Evolutionary conservation across 2,329 filamentous ascomycete species (phyloP).

Genomic region (Thielaviopsis ethacetica): DNA sequence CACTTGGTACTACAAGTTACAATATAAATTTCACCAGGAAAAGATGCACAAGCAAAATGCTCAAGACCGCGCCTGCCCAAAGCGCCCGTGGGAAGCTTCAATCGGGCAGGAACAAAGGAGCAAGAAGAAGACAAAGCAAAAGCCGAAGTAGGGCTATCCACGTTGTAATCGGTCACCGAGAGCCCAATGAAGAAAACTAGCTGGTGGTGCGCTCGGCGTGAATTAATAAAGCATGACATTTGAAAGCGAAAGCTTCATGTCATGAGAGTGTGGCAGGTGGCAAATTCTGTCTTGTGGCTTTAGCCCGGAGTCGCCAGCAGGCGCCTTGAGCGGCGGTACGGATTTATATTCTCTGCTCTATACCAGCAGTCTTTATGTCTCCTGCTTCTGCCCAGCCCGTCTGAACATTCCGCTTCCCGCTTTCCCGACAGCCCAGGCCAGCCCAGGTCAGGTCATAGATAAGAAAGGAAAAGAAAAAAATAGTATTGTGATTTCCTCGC

Average conservation of each 20-base stretch:
- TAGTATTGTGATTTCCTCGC: not conserved
- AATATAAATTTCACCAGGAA: too few species aligned
- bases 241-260: too few species aligned
- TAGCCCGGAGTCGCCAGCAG: not conserved
- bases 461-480: too few species aligned
- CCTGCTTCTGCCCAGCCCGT: not conserved
- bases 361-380: not conserved
- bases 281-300: not conserved
- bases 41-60: not conserved
- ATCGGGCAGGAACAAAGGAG: not conserved
- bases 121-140: not conserved
- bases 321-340: too few species aligned
- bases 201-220: too few species aligned
- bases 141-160: not conserved
- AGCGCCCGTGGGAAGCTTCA: not conserved
- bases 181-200: too few species aligned
- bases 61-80: not conserved
- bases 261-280: not conserved
- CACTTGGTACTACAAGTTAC: too few species aligned
- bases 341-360: too few species aligned
- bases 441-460: too few species aligned
- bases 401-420: not conserved
- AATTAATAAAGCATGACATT: too few species aligned
- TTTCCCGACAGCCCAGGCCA: not conserved
- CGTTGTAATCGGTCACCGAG: too few species aligned